phyloP scores from a whole-genome alignment of 176 grass and related monocot genomes.

The Tillandsia fasciculata region DNA sequence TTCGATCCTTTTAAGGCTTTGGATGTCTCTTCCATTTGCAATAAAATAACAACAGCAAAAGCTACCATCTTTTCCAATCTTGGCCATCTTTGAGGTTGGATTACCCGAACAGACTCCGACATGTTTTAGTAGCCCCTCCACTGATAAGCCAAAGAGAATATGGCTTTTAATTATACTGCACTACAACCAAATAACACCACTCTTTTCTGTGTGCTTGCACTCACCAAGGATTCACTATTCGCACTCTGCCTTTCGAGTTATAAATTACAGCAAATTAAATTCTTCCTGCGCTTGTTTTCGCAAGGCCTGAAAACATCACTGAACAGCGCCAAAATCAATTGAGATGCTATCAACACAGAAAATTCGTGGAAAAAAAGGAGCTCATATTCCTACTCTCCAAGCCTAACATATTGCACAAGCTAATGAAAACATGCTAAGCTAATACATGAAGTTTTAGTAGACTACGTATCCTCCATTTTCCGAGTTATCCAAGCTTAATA shows the following conservation, averaged over 20 bases:
- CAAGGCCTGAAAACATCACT: background rate
- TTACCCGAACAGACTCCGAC: slow-evolving; percentile 20
- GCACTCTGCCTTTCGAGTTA: too few relatives aligned
- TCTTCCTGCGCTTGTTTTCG: background rate
- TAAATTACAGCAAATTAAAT: background rate
- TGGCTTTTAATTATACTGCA: slow-evolving; percentile 16
- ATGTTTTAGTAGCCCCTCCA: background rate
- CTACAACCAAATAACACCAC: background rate
- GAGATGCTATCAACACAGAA: background rate
- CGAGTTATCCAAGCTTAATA: too few relatives aligned
- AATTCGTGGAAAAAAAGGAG: background rate
- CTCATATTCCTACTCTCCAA: background rate
- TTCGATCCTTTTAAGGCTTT: slow-evolving; percentile 26
- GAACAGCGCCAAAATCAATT: background rate
- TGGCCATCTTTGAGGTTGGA: slow-evolving; percentile 35
- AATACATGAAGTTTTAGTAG: too few relatives aligned
- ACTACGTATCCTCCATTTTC: too few relatives aligned
- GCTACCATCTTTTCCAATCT: slow-evolving; percentile 45
- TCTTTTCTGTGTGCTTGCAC: background rate
- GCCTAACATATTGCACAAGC: too few relatives aligned
- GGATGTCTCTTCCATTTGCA: slow-evolving; percentile 12
- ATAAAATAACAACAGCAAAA: slow-evolving; percentile 15
- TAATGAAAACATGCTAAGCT: too few relatives aligned
- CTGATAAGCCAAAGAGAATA: slow-evolving; percentile 1
- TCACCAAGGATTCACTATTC: too few relatives aligned